Evolutionary conservation across 306 rosid genomes (phyloP), one percentile per base, ranked within the genome.

Genomic region (Inga oerstediana): DNA sequence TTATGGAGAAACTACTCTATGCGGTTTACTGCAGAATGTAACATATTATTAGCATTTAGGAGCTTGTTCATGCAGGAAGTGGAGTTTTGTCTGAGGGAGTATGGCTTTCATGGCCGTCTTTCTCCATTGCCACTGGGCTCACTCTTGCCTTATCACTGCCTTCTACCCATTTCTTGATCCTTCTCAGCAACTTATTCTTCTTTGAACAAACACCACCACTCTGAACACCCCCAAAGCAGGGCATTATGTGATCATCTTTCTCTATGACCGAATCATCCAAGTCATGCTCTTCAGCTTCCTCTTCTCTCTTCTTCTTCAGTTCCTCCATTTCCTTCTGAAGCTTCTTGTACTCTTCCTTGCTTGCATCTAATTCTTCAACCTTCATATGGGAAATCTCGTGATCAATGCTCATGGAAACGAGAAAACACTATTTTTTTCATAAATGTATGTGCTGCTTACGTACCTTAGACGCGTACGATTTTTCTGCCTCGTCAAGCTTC

Each of bases 111-210:
- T 78, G 62, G 79, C 59, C 73, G 34, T 72, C 81, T 68, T 80
- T 87, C 75, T 77, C 88, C 64, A 8, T n/a, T 8, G 3, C 27
- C 58, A 81, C 84, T 48, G 80, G 52, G 66, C 89, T 88, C 84
- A 80, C 87, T 74, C 67, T 89, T 75, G 56, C 89, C 83, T 90
- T 89, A 32, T 90, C 92, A 82, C 82, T 79, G 0, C 92, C 90
- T 82, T 91, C 90, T 76, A 85, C 89, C 94, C 95, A 90, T 74
- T 83, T 84, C 61, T 82, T 88, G 15, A 93, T 67, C 88, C 82
- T 87, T 17, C 49, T 81, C 59, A 91, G 81, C 62, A 93, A 84
- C 83, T 75, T 95, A 54, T 58, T 78, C 84, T 88, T 86, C 80
- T 80, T 87, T 4, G 75, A 81, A 74, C n/a, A 52, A 61, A 77